Conservation (phyloP, 768 basidiomycete genomes). For the Tricholoma flavovirens region DNA sequence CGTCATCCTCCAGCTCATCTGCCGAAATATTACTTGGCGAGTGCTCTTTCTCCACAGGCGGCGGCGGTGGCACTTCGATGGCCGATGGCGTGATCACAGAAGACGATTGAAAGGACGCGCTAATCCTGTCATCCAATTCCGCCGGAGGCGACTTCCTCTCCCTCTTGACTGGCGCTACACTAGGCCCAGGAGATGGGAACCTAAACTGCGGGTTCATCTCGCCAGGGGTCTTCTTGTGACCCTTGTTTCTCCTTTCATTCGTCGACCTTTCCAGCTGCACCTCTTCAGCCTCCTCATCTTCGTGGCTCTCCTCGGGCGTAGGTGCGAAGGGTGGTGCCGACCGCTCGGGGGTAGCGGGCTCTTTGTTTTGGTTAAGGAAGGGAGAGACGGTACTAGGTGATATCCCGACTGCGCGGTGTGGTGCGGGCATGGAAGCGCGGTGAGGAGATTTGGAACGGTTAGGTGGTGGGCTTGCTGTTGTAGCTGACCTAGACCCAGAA, state of each 20-base stretch:
- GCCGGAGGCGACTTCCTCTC: slow-evolving; percentile 22
- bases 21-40: slow-evolving; percentile 26
- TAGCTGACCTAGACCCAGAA: slow-evolving; percentile 31
- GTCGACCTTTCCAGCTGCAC: slow-evolving; percentile 24
- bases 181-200: slow-evolving; percentile 47
- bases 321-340: slow-evolving; percentile 36
- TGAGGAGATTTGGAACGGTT: slow-evolving; percentile 33
- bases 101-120: slow-evolving; percentile 10
- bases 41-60: slow-evolving; percentile 70
- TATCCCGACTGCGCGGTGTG: slow-evolving; percentile 39
- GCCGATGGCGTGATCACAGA: slow-evolving; percentile 50
- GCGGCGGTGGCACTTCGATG: slow-evolving; percentile 76
- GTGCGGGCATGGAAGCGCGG: slow-evolving; percentile 65
- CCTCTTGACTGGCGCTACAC: slow-evolving; percentile 12
- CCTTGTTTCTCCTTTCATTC: slow-evolving; percentile 15
- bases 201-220: slow-evolving; percentile 77
- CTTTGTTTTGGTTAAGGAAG: slow-evolving; percentile 32
- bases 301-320: slow-evolving; percentile 45
- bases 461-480: slow-evolving; percentile 32
- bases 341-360: slow-evolving; percentile 22
- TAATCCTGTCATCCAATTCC: slow-evolving; percentile 19
- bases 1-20: slow-evolving; percentile 64
- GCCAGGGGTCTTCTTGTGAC: slow-evolving; percentile 51
- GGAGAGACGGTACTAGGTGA: slow-evolving; percentile 34
- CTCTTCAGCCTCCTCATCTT: slow-evolving; percentile 30